Evolutionary conservation across 2,329 filamentous ascomycete genomes (phyloP), one percentile per base, ranked within the genome.

Genomic region (Claviceps citrina): DNA sequence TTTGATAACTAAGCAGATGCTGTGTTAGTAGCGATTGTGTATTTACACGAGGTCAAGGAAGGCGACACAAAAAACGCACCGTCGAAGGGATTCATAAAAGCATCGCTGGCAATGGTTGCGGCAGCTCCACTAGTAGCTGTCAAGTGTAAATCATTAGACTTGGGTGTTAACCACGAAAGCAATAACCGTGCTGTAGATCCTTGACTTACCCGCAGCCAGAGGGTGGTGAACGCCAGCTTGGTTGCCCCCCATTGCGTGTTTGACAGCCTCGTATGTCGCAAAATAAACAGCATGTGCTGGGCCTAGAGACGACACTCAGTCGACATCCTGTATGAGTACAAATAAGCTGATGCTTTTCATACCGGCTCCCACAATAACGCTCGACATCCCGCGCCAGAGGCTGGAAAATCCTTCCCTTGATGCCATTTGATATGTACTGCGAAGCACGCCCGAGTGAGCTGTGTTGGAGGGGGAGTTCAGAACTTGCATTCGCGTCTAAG

Each of bases 31-130:
- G 12, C 16, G 10, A 5, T 30, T 7, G 12, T 13, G 4, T 20
- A 7, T 3, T 30, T n/a, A 22, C 26, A n/a, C 15, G 22, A 30
- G 15, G 7, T n/a, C n/a, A n/a, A 15, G 13, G 8, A 19, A 28
- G 7, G 20, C 5, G 16, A 24, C 9, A 3, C 16, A 4, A 5
- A 5, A n/a, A 10, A 18, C 75, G 54, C 72, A 94, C 86, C 86
- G 65, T 98, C 91, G 59, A 98, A 98, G 18, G 91, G 91, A 57
- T 96, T 98, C 91, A 98, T 98, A 49, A 98, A 76, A 40, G 91
- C 91, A 67, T 98, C 91, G 59, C 87, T 95, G 27, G 89, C 84
- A 58, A 96, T 95, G 7, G 91, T 96, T 48, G 91, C 91, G 52
- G 84, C 84, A 44, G 91, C 89, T 62, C 91, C 91, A 57, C 86